Base-by-base conservation (phyloP, 2,329 filamentous ascomycete genomes). In the Phyllosticta citribraziliensis region DNA sequence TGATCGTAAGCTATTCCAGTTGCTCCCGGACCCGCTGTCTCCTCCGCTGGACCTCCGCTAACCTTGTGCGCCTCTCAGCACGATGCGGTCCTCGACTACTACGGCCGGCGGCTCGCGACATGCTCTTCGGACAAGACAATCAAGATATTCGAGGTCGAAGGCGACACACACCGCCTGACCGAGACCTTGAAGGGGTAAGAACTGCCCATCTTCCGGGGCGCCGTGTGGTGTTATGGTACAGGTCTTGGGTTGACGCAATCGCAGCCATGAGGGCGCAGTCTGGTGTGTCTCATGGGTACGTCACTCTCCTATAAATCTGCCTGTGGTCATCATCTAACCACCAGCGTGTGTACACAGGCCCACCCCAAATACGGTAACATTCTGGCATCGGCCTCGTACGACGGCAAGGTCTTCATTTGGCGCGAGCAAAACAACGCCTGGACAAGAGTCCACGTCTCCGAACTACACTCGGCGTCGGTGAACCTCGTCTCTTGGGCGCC, bases 361-460 rank as follows among this genome's bases (percentile, higher is more conserved):
- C 94, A 99, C 73, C 94, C 94, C 65, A 97, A 99, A 75, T 97
- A 95, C 76, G 94, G 94, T 79, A 97, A 93, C 74, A 97, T 99
- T 72, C 87, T 99, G 64, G 94, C 94, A 61, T 96, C 91, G 64
- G 90, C 91, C 57, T 91, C 89, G 66, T 99, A 97, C 79, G 94
- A 99, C 76, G 94, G 93, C 76, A 96, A 96, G 77, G 93, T 99
- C 66, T 86, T 97, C 75, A 96, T 99, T 81, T 99, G 93, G 91
- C 91, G 92, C 74, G 94, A 99, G 77, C 88, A 92, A 74, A 68
- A 69, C 52, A 69, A 67, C 64, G 69, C 73, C 63, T 81, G 78
- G 78, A 88, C 91, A 70, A 87, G 88, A 72, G 91, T 97, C 74
- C 96, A 94, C 79, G 91, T 96, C 70, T 96, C 95, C 72, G 87